A percentile compares a stretch with the other conserved stretches of the same genome.
Evolutionary conservation across 768 basidiomycete species (phyloP).

Genomic region (Multifurca ochricompacta): DNA sequence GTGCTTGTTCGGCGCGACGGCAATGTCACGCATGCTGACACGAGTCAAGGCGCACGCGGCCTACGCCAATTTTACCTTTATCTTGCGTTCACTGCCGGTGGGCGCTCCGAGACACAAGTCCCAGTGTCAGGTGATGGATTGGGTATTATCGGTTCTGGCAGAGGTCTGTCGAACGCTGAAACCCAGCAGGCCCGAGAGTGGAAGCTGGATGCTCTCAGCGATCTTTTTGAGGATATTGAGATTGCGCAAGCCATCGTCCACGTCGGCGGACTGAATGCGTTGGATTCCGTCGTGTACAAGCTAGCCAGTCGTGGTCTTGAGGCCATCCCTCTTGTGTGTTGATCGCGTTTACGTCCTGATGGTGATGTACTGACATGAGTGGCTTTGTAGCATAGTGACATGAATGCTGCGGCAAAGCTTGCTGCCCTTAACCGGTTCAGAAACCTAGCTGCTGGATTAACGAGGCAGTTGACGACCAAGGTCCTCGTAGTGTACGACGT

Average conservation of each 20-base stretch:
- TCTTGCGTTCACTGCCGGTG: slow-evolving; percentile 86
- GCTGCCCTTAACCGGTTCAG: slow-evolving; percentile 84
- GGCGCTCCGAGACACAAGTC: slow-evolving; percentile 49
- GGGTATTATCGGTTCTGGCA: slow-evolving; percentile 91
- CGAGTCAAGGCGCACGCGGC: slow-evolving; percentile 67
- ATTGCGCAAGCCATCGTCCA: slow-evolving; percentile 76
- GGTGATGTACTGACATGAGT: neutral
- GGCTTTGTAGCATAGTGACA: slow-evolving; percentile 74
- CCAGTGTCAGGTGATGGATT: slow-evolving; percentile 48
- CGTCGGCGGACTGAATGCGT: slow-evolving; percentile 77
- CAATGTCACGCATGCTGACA: slow-evolving; percentile 63
- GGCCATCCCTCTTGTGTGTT: slow-evolving; percentile 74
- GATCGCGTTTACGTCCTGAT: slow-evolving; percentile 4
- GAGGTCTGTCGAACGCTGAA: slow-evolving; percentile 72
- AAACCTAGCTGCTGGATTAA: slow-evolving; percentile 44
- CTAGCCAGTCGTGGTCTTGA: slow-evolving; percentile 80
- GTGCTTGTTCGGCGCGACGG: slow-evolving; percentile 94
- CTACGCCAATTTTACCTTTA: slow-evolving; percentile 96
- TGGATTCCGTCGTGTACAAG: slow-evolving; percentile 89
- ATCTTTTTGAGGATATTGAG: slow-evolving; percentile 84
- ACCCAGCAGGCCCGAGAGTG: slow-evolving; percentile 84
- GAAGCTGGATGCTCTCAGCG: slow-evolving; percentile 89
- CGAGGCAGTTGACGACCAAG: slow-evolving; percentile 61
- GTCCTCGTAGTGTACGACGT: slow-evolving; percentile 92
- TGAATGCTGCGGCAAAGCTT: slow-evolving; percentile 75